Evolutionary conservation across 2,329 filamentous ascomycete genomes (phyloP).

Genomic region (Hyphodiscus sp.): DNA sequence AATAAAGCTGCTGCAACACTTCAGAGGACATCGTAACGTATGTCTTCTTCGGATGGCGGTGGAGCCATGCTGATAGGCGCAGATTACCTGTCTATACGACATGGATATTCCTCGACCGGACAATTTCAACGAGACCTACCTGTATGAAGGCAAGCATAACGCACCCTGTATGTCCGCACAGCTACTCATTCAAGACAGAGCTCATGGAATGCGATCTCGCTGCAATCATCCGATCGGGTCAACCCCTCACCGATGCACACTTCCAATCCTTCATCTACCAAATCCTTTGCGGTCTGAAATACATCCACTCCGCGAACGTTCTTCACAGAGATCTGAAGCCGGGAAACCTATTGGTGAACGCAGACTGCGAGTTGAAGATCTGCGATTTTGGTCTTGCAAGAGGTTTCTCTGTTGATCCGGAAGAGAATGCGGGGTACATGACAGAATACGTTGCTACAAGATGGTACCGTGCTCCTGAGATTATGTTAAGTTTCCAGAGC

Average conservation of each 20-base stretch:
- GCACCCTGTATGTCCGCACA: neutral
- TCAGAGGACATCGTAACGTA: slow-evolving; percentile 83
- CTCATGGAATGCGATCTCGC: slow-evolving; percentile 99
- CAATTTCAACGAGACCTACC: slow-evolving; percentile 98
- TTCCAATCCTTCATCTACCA: slow-evolving; percentile 99
- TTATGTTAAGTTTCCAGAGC: slow-evolving; percentile 99
- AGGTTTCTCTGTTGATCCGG: slow-evolving; percentile 93
- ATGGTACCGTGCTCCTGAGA: slow-evolving; percentile 98
- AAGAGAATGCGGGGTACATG: slow-evolving; percentile 99
- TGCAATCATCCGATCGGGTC: slow-evolving; percentile 94
- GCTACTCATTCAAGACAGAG: slow-evolving; percentile 49
- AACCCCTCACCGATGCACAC: slow-evolving; percentile 94
- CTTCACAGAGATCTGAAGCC: slow-evolving; percentile 96
- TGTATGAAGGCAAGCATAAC: slow-evolving; percentile 74
- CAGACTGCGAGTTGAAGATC: slow-evolving; percentile 98
- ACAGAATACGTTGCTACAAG: slow-evolving; percentile 97
- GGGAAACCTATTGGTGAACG: slow-evolving; percentile 94
- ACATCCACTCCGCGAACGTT: slow-evolving; percentile 98
- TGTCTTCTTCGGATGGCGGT: slow-evolving; percentile 29
- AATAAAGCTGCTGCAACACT: slow-evolving; percentile 98
- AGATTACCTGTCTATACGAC: slow-evolving; percentile 99
- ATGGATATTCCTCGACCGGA: slow-evolving; percentile 98
- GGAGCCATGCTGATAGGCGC: slow-evolving; percentile 32
- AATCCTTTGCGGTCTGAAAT: slow-evolving; percentile 97
- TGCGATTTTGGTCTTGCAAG: slow-evolving; percentile 95